Evolutionary conservation across 83 land plant species (phyloP).

Genomic region (Diphasiastrum complanatum): DNA sequence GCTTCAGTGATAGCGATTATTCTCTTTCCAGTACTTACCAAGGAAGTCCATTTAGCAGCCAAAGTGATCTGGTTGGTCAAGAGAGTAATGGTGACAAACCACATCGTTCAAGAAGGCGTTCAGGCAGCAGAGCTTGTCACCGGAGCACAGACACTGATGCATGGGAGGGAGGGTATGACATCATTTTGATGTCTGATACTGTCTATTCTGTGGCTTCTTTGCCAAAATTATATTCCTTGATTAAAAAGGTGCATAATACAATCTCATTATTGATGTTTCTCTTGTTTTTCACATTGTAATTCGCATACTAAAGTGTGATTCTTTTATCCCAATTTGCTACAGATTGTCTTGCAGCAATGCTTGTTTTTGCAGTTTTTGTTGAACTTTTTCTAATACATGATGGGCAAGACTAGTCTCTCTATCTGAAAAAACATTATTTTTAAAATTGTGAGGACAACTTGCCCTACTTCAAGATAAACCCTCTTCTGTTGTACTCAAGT

Average conservation of each 20-base stretch:
- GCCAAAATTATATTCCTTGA: slow-evolving; percentile 61
- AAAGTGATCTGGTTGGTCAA: not conserved
- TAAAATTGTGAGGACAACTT: not conserved
- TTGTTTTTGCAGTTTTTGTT: too few species aligned
- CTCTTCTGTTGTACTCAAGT: slow-evolving; percentile 3
- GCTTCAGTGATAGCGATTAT: slow-evolving; percentile 21
- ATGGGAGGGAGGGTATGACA: slow-evolving; percentile 74
- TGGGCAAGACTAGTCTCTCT: too few species aligned
- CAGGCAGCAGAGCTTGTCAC: slow-evolving; percentile 68
- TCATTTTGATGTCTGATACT: slow-evolving; percentile 92
- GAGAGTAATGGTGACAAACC: slow-evolving; percentile 1
- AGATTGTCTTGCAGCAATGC: too few species aligned
- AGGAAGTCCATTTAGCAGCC: not conserved
- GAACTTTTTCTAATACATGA: too few species aligned
- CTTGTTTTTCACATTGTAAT: too few species aligned
- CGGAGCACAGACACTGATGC: slow-evolving; percentile 30
- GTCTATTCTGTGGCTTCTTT: slow-evolving; percentile 62
- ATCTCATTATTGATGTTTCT: too few species aligned
- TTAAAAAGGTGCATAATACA: slow-evolving; percentile 63
- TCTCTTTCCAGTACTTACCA: not conserved
- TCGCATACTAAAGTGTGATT: too few species aligned
- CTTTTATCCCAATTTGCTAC: too few species aligned
- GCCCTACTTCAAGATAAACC: not conserved
- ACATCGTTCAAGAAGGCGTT: slow-evolving; percentile 51
- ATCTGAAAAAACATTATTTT: not conserved